These are phyloP conservation scores for Kurtzmaniella fragi DNA, from an alignment of 805 yeast genomes.

Conservation along the genomic window DNA sequence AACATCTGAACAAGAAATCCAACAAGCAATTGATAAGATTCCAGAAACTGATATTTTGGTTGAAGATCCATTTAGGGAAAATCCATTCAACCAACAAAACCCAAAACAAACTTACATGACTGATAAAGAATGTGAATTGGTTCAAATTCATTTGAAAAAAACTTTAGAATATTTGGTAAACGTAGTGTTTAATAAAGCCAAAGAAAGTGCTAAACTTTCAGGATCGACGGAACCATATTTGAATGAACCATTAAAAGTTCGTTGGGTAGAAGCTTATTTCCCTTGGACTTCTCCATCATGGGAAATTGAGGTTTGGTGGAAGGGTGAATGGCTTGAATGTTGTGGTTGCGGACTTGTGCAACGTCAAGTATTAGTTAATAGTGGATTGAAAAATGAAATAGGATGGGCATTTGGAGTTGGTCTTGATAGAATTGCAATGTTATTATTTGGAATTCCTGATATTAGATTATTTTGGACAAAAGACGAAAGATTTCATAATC, in stretches of 20 bases:
- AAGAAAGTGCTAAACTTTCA: slow-evolving; percentile 52
- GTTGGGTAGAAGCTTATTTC: slow-evolving; percentile 94
- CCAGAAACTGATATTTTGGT: slow-evolving; percentile 69
- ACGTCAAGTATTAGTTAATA: slow-evolving; percentile 66
- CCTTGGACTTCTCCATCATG: slow-evolving; percentile 99
- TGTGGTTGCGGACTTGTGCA: slow-evolving; percentile 93
- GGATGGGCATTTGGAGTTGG: slow-evolving; percentile 99
- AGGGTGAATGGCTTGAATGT: slow-evolving; percentile 95
- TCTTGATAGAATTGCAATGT: slow-evolving; percentile 91
- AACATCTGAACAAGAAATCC: slow-evolving; percentile 29
- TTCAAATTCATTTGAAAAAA: slow-evolving; percentile 75
- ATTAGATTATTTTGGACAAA: slow-evolving; percentile 88
- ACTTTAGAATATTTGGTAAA: slow-evolving; percentile 81
- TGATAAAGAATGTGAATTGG: slow-evolving; percentile 60
- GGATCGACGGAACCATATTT: slow-evolving; percentile 56
- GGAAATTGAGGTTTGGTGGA: slow-evolving; percentile 99
- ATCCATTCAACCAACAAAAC: slow-evolving; percentile 53
- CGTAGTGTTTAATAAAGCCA: slow-evolving; percentile 73
- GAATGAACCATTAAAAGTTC: slow-evolving; percentile 71
- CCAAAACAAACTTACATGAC: slow-evolving; percentile 81
- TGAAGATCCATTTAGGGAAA: slow-evolving; percentile 54
- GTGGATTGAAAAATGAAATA: slow-evolving; percentile 58
- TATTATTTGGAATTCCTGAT: slow-evolving; percentile 91
- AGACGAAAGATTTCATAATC: slow-evolving; percentile 71
- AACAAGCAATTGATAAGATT: slow-evolving; percentile 55